A percentile compares a stretch with the other conserved stretches of the same genome.
Evolutionary conservation across 2,329 filamentous ascomycete species (phyloP).

Genomic region (Fusarium beomiforme): DNA sequence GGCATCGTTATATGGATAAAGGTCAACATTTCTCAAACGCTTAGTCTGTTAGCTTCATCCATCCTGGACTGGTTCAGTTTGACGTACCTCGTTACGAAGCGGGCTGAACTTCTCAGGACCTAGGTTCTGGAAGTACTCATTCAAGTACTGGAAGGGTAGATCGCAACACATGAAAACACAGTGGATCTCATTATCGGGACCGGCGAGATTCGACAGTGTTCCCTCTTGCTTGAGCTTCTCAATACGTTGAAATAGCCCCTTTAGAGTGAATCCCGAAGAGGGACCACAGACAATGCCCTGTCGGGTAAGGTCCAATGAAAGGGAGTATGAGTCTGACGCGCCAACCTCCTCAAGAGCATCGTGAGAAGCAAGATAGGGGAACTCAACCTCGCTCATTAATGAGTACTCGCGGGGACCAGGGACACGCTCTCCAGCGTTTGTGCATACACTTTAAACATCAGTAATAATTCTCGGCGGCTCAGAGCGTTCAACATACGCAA

Average conservation of each 20-base stretch:
- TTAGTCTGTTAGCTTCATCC: constrained; percentile 41
- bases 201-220: constrained; percentile 56
- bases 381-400: constrained; percentile 61
- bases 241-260: constrained; percentile 61
- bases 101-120: constrained; percentile 58
- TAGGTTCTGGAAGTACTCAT: constrained; percentile 67
- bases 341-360: constrained; percentile 66
- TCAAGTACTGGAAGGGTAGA: constrained; percentile 69
- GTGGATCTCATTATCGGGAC: constrained; percentile 57
- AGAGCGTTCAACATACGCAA: constrained; percentile 42
- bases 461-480: background rate
- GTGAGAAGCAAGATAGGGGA: constrained; percentile 65
- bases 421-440: constrained; percentile 64
- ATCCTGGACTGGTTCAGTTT: accelerated
- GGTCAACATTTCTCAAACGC: constrained; percentile 60
- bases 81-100: constrained; percentile 54
- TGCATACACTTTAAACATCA: constrained; percentile 60
- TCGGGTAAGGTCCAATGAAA: constrained; percentile 65
- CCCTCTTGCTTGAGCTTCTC: constrained; percentile 58
- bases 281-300: constrained; percentile 70
- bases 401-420: constrained; percentile 66
- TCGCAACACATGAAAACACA: constrained; percentile 71
- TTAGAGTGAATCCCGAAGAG: constrained; percentile 67
- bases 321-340: constrained; percentile 61
- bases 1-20: constrained; percentile 64